Base-by-base conservation (phyloP, 2,329 filamentous ascomycete genomes). In the Epichloe gansuensis region DNA sequence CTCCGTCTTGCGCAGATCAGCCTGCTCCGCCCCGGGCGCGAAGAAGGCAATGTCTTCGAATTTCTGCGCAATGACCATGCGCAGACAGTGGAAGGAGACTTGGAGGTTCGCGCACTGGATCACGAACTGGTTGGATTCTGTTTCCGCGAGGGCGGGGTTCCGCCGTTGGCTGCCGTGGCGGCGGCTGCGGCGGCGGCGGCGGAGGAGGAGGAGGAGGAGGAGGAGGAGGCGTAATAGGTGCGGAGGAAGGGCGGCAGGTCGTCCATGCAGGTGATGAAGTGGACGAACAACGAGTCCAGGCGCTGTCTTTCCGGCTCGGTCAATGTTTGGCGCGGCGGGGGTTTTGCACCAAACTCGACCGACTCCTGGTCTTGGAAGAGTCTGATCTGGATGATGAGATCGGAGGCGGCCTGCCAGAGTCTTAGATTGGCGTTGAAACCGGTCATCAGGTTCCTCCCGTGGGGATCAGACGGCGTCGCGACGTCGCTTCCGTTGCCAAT, bases 351-450 rank as follows among this genome's bases (percentile, higher is more conserved):
- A 56, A 50, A 2, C 51, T 54, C 9, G 52, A 42, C 15, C 52
- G 59, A 42, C 37, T 58, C 56, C 44, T 60, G 58, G 23, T 66
- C 63, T 8, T 64, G 62, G 5, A 68, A 52, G 3, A 68, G 51
- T 3, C 66, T 58, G 34, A 72, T 57, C 50, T 72, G 67, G 0
- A 72, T 53, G 0, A 72, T 50, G 0, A 72, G 55, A 46, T 72
- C 68, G 0, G 69, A 67, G 3, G 70, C 70, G 1, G 66, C 63
- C 38, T 70, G 64, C 70, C 70, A 72, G 0, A 72, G 62, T 0
- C 63, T 62, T 2, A 71, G 49, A n/a, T 71, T 71, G 8, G 68
- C 67, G 51, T 71, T 72, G 60, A 73, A 73, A 0, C 70, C 70
- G 9, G 61, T 58, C 11, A 71, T 68, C 38, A 70, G 65, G 11